Evolutionary conservation across 139 green algal species (phyloP), one percentile per base, ranked within the genome.

Genomic region (Limnomonas spitsbergensis): DNA sequence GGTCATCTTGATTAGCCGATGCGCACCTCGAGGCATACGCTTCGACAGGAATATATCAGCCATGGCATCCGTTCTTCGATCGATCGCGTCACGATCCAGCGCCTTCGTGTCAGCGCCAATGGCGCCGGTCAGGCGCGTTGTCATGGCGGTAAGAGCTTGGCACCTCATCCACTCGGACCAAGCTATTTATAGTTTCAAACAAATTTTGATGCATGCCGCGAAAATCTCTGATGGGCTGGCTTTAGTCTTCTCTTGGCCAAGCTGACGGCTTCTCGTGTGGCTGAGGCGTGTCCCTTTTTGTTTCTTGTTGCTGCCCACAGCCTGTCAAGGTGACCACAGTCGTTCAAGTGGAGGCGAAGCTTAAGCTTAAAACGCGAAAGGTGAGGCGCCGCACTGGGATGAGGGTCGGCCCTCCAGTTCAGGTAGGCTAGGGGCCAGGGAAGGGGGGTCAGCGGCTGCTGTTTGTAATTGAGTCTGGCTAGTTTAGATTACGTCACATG

Each of bases 291-390:
- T 29, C 24, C 29, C 32, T 9, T 53, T 37, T 35, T 34, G n/a
- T n/a, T n/a, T n/a, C n/a, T n/a, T n/a, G n/a, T n/a, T n/a, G n/a
- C n/a, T 37, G 2, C 27, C 40, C 70, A 40, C 80, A 84, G 77
- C 74, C 78, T 7, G 78, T 71, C 24, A 86, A 81, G 79, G 66
- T 69, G 1, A 40, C 67, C 27, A 70, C 81, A 6, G 75, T 84
- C 27, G 70, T 77, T 14, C 37, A 77, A 38, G 70, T 77, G 26
- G 70, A 77, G 70, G 70, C 70, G 53, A 91, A 94, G 83, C 83
- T 93, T 54, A 94, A 94, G 84, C n/a, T n/a, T n/a, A n/a, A n/a
- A n/a, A 94, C 89, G 26, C 81, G 87, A 78, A 94, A 94, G 90
- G 88, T 92, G 42, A 7, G 75, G 14, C 34, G 40, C 27, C 29